A percentile compares a stretch with the other conserved stretches of the same genome.
phyloP scores from a whole-genome alignment of 2,329 filamentous ascomycete species.

The Aspergillus sergii region DNA sequence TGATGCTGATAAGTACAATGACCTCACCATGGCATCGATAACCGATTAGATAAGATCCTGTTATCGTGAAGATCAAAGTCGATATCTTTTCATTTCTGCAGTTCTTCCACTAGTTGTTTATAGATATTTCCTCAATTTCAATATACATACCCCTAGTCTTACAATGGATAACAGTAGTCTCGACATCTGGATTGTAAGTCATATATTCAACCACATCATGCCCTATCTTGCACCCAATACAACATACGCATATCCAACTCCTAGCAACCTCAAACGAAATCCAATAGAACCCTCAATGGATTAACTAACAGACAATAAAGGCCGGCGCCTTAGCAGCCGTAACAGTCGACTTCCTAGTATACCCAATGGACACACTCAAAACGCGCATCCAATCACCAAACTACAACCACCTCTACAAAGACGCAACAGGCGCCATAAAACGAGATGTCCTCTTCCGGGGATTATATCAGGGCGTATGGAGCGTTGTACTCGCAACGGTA shows the following conservation, averaged over 20 bases:
- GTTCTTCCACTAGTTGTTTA: conserved; percentile 11
- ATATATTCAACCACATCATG: neutral
- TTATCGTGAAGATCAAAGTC: neutral
- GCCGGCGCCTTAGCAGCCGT: conserved; percentile 85
- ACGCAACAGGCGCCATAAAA: conserved; percentile 59
- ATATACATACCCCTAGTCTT: neutral
- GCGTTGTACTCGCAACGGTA: conserved; percentile 81
- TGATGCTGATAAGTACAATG: conserved; percentile 10
- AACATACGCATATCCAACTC: neutral
- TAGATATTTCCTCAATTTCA: neutral
- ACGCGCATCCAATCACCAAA: conserved; percentile 80
- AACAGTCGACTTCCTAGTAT: conserved; percentile 81
- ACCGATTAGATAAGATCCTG: conserved; percentile 17
- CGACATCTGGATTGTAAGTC: conserved; percentile 60
- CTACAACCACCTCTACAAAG: conserved; percentile 68
- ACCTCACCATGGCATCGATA: conserved; percentile 10
- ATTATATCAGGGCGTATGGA: conserved; percentile 84
- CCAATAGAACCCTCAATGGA: neutral
- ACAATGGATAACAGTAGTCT: conserved; percentile 46
- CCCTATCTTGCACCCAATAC: neutral
- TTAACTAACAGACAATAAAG: conserved; percentile 46
- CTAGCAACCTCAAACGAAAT: neutral
- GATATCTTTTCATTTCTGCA: conserved; percentile 2
- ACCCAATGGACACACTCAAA: conserved; percentile 87
- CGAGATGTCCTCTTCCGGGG: conserved; percentile 66